Evolutionary conservation across 805 yeast genomes (phyloP).

Genomic region (Lipomyces orientalis): DNA sequence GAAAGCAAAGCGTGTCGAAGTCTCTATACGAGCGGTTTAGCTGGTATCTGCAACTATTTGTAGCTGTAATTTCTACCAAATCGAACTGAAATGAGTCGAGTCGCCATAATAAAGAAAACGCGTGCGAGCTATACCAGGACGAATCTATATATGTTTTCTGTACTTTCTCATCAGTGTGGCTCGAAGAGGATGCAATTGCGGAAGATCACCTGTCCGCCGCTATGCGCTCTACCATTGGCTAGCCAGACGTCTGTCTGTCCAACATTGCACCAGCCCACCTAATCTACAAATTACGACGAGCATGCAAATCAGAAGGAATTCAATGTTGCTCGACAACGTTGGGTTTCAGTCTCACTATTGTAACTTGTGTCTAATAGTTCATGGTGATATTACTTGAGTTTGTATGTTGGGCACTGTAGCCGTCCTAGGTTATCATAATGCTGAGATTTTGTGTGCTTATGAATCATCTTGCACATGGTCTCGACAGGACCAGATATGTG

Average conservation of each 20-base stretch:
- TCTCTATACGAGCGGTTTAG: not conserved
- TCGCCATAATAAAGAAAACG: not conserved
- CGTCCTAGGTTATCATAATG: too few species aligned
- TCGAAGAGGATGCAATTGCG: too few species aligned
- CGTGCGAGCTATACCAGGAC: not conserved
- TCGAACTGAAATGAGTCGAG: not conserved
- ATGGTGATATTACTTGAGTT: too few species aligned
- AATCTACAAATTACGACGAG: too few species aligned
- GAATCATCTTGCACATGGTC: not conserved
- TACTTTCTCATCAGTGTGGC: not conserved
- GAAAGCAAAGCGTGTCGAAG: not conserved
- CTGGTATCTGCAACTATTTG: not conserved
- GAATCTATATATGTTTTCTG: not conserved
- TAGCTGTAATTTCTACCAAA: not conserved
- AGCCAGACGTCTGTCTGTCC: too few species aligned
- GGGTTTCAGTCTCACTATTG: not conserved
- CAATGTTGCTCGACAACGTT: not conserved
- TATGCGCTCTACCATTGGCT: too few species aligned
- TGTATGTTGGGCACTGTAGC: too few species aligned
- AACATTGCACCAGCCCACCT: too few species aligned
- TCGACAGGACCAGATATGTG: not conserved
- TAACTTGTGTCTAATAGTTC: too few species aligned
- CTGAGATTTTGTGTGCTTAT: not conserved
- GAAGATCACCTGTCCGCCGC: too few species aligned
- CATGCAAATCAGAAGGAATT: too few species aligned